Evolutionary conservation across 192 early-diverging fungal genomes (phyloP), one percentile per base, ranked within the genome.

Genomic region (Linnemannia exigua): DNA sequence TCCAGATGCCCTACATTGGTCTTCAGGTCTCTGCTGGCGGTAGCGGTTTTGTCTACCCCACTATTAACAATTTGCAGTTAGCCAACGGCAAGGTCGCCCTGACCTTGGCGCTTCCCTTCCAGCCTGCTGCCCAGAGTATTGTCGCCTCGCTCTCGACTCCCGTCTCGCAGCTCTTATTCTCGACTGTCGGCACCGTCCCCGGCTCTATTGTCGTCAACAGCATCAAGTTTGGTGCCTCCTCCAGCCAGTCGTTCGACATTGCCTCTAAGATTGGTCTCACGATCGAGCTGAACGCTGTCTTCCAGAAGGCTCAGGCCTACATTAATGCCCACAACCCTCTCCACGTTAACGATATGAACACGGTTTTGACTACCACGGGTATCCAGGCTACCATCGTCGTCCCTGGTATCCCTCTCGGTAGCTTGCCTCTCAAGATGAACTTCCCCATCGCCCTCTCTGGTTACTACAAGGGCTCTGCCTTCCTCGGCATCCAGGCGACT

Each of bases 251-350:
- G 1, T 77, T 77, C 17, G 66, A 77, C 76, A 77, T 77, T 77
- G 67, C 76, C 33, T 67, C 67, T 8, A 67, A 77, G 36, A 46
- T 77, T 7, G 47, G 33, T 16, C 41, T 77, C 5, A 58, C 41
- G 5, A 41, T 70, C 50, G 67, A 69, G 50, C n/a, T 77, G 14
- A 77, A 77, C 67, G 50, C 66, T 20, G 67, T 77, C 48, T 77
- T 77, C 67, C 76, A 77, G 48, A 77, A 77, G 76, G 67, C 76
- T 41, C 76, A 77, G 14, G 67, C 76, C 50, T 77, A 77, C 67
- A 68, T 77, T 38, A 70, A 77, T 28, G 67, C 50, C 67, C 66
- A 70, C 35, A 77, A 77, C 50, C 50, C 76, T 51, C 76, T 77
- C n/a, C 76, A 58, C 47, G 48, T 77, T 28, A 52, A 67, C 20